A percentile compares a stretch with the other conserved stretches of the same genome.
phyloP scores from a whole-genome alignment of 306 rosid species.

The Malus fusca region DNA sequence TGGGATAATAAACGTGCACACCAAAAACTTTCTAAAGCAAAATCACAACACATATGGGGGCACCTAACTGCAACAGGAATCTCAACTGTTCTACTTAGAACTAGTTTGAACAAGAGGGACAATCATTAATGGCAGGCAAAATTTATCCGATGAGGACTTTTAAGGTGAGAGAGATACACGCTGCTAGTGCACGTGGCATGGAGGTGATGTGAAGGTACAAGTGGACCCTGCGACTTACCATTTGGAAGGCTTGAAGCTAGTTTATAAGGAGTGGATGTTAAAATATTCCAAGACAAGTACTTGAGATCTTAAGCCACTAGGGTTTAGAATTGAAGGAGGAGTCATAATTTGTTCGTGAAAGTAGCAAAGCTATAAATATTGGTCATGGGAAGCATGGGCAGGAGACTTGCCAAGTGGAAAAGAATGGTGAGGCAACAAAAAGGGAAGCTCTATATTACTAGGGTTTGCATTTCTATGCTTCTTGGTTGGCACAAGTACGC shows the following conservation, averaged over 20 bases:
- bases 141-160: slow-evolving; percentile 29
- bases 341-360: not conserved
- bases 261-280: not conserved
- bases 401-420: slow-evolving; percentile 59
- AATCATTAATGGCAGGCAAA: slow-evolving; percentile 51
- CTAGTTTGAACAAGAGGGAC: slow-evolving; percentile 17
- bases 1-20: too few species aligned
- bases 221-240: slow-evolving; percentile 35
- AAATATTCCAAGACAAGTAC: not conserved
- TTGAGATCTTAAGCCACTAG: not conserved
- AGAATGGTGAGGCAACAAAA: slow-evolving; percentile 66
- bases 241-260: not conserved
- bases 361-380: not conserved
- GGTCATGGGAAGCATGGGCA: slow-evolving; percentile 26
- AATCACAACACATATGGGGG: slow-evolving; percentile 30
- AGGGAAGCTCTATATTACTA: slow-evolving; percentile 69
- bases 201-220: slow-evolving; percentile 22
- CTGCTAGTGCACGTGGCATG: slow-evolving; percentile 29
- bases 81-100: not conserved
- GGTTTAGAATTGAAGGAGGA: not conserved
- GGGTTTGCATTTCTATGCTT: slow-evolving; percentile 79
- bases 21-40: not conserved
- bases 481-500: slow-evolving; percentile 63
- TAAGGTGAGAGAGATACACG: slow-evolving; percentile 6
- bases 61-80: not conserved